These are phyloP conservation scores for Neofusicoccum ribis DNA, from an alignment of 2,329 filamentous ascomycete species.

Conservation along the genomic window DNA sequence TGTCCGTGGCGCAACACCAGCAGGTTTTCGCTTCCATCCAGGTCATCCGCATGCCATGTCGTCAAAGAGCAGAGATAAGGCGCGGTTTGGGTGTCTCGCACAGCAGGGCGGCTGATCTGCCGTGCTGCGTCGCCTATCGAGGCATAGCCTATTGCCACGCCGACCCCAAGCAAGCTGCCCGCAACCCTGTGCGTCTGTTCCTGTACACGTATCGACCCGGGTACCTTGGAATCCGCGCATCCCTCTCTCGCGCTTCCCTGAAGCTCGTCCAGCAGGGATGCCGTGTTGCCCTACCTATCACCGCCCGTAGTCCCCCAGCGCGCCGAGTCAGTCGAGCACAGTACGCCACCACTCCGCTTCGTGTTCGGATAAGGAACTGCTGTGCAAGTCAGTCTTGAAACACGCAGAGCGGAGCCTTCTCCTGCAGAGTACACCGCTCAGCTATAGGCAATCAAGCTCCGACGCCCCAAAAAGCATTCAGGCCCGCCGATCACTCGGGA, in stretches of 20 bases:
- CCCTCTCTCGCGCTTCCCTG: background rate
- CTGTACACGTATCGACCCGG: background rate
- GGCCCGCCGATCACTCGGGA: background rate
- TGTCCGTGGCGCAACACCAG: background rate
- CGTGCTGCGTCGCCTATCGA: background rate
- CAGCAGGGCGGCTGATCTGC: conserved; percentile 11
- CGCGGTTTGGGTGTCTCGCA: background rate
- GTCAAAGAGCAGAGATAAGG: background rate
- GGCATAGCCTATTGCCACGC: too few relatives aligned
- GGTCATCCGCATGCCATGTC: background rate
- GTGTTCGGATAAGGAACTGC: background rate
- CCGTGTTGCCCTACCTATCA: background rate
- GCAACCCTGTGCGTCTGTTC: background rate
- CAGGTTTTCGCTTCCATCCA: background rate
- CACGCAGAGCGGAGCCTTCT: background rate
- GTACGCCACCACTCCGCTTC: background rate
- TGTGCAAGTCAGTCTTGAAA: background rate
- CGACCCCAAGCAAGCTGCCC: background rate
- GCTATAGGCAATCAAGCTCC: background rate
- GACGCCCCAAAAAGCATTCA: background rate
- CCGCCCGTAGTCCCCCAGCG: background rate
- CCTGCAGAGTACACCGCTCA: conserved; percentile 2
- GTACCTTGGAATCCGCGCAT: too few relatives aligned
- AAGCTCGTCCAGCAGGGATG: background rate
- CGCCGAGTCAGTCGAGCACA: background rate